Percentiles rank a stretch among this genome's conserved stretches.
These are phyloP conservation scores for Coemansia sp. DNA, from an alignment of 192 early-diverging fungal genomes.

Conservation along the genomic window DNA sequence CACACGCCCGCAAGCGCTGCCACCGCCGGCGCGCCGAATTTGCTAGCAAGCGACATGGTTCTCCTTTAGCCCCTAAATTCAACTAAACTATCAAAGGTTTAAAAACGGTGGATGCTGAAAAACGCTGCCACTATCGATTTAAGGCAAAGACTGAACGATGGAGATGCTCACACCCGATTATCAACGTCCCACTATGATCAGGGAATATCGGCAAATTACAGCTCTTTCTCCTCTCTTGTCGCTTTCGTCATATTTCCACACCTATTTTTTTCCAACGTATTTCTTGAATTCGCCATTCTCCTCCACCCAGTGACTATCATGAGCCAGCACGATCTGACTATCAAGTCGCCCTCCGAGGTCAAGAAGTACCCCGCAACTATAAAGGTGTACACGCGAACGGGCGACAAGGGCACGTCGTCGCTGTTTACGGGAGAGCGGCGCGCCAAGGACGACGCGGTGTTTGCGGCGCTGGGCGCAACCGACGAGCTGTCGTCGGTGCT, in stretches of 20 bases:
- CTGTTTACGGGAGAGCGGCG: slow-evolving; percentile 88
- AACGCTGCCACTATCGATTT: too few relatives aligned
- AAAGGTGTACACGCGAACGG: slow-evolving; percentile 89
- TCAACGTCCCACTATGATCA: too few relatives aligned
- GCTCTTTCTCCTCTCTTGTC: background rate
- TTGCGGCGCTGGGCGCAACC: slow-evolving; percentile 85
- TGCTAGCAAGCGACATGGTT: slow-evolving; percentile 6
- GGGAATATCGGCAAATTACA: too few relatives aligned
- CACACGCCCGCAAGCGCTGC: slow-evolving; percentile 16
- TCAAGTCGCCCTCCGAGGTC: slow-evolving; percentile 42
- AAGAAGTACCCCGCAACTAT: slow-evolving; percentile 49
- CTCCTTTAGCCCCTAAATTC: too few relatives aligned
- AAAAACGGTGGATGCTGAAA: background rate
- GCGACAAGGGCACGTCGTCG: slow-evolving; percentile 87
- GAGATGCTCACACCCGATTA: too few relatives aligned
- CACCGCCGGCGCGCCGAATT: slow-evolving; percentile 22
- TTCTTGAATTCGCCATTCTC: too few relatives aligned
- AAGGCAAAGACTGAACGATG: background rate
- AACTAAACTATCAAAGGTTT: too few relatives aligned
- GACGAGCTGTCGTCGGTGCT: slow-evolving; percentile 75
- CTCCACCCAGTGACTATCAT: too few relatives aligned
- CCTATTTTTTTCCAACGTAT: background rate
- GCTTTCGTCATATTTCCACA: too few relatives aligned
- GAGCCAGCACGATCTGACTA: slow-evolving; percentile 14
- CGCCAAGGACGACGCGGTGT: slow-evolving; percentile 81